These are phyloP conservation scores for Trametes pubescens DNA, from an alignment of 1,284 basidiomycete species.

Conservation along the genomic window DNA sequence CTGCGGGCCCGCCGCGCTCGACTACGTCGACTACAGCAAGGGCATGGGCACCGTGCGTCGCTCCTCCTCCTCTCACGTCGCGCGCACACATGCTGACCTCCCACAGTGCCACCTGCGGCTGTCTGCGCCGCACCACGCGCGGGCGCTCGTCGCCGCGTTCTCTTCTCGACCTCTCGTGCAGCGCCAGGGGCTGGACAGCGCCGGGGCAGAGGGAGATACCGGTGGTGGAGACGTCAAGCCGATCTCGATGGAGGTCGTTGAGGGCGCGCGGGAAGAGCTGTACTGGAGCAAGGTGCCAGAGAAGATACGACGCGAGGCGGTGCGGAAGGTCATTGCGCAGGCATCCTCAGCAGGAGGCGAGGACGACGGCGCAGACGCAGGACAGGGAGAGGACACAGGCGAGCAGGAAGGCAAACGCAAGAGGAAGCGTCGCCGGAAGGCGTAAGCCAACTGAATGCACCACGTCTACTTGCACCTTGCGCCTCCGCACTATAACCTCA, in stretches of 20 bases:
- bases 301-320: constrained; percentile 68
- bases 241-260: constrained; percentile 62
- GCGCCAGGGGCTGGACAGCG: constrained; percentile 49
- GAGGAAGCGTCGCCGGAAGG: constrained; percentile 32
- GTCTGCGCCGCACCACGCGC: constrained; percentile 56
- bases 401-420: constrained; percentile 25
- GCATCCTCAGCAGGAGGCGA: background rate
- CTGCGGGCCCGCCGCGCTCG: constrained; percentile 50
- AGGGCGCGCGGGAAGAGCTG: constrained; percentile 68
- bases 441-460: constrained; percentile 8
- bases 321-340: constrained; percentile 51
- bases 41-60: constrained; percentile 72
- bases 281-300: constrained; percentile 84
- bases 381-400: background rate
- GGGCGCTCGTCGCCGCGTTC: constrained; percentile 57
- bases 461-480: background rate
- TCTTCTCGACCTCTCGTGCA: constrained; percentile 48
- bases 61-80: background rate
- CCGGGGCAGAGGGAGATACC: constrained; percentile 16
- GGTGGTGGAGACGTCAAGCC: constrained; percentile 31
- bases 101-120: constrained; percentile 78
- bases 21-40: constrained; percentile 82
- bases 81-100: background rate
- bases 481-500: too few relatives aligned
- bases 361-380: constrained; percentile 4